These are phyloP conservation scores for Thalassiosira hispida DNA, from an alignment of 352 stramenopile genomes.

Conservation along the genomic window DNA sequence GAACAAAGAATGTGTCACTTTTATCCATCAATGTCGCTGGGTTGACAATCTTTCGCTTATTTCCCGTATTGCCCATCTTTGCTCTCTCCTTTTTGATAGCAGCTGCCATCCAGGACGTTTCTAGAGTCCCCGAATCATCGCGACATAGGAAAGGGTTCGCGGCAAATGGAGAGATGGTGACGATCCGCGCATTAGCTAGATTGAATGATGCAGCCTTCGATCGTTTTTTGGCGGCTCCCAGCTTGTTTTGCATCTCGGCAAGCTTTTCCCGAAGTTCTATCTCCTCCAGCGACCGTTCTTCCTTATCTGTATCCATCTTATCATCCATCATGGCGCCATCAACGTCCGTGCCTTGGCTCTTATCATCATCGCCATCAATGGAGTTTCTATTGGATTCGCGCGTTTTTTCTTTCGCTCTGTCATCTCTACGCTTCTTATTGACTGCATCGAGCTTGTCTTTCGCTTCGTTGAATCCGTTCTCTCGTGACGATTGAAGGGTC, in stretches of 20 bases:
- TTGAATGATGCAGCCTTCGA: constrained; percentile 55
- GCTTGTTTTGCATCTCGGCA: constrained; percentile 50
- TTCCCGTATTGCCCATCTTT: constrained; percentile 84
- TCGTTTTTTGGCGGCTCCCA: constrained; percentile 52
- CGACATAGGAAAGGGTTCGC: constrained; percentile 75
- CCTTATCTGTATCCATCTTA: constrained; percentile 24
- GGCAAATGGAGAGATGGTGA: constrained; percentile 68
- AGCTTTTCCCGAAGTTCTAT: constrained; percentile 61
- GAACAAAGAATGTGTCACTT: constrained; percentile 82
- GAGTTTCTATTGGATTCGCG: constrained; percentile 14
- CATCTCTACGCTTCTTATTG: constrained; percentile 61
- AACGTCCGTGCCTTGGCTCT: constrained; percentile 26
- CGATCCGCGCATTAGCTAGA: constrained; percentile 73
- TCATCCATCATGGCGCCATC: constrained; percentile 22
- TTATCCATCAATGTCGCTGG: constrained; percentile 76
- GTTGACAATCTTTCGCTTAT: constrained; percentile 82
- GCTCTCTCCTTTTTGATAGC: constrained; percentile 78
- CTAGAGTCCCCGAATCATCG: constrained; percentile 44
- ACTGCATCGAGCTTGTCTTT: constrained; percentile 56
- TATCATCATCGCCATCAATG: constrained; percentile 28
- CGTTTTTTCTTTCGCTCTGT: constrained; percentile 45
- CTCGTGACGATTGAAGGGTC: constrained; percentile 35
- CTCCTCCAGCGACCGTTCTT: constrained; percentile 56
- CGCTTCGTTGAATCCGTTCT: constrained; percentile 54
- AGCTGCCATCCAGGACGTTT: constrained; percentile 69